Evolutionary conservation across 768 basidiomycete species (phyloP).

Genomic region (Auriscalpium orientale): DNA sequence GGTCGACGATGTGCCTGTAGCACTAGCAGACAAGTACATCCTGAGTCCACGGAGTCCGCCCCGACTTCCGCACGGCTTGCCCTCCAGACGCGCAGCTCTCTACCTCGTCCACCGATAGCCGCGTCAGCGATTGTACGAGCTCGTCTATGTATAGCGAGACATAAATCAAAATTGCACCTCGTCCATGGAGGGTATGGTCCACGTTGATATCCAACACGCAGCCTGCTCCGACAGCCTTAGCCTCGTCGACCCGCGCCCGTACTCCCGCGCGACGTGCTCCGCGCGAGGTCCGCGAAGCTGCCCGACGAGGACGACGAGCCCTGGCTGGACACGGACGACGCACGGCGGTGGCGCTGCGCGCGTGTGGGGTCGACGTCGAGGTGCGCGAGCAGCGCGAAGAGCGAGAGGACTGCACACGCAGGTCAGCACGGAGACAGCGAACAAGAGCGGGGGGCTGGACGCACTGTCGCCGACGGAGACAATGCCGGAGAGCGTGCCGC

Average conservation of each 20-base stretch:
- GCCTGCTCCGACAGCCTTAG: too few relatives aligned
- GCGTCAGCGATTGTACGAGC: too few relatives aligned
- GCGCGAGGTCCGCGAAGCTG: conserved; percentile 1
- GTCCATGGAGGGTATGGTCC: too few relatives aligned
- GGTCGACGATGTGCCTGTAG: too few relatives aligned
- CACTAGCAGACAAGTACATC: too few relatives aligned
- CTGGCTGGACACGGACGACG: conserved; percentile 55
- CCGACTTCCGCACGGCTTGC: too few relatives aligned
- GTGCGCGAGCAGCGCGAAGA: conserved; percentile 70
- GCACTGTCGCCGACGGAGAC: conserved; percentile 78
- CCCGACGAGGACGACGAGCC: conserved; percentile 9
- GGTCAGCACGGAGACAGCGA: neutral
- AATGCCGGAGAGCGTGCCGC: conserved; percentile 58
- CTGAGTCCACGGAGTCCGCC: too few relatives aligned
- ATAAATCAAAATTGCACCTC: too few relatives aligned
- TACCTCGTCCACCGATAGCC: too few relatives aligned
- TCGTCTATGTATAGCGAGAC: too few relatives aligned
- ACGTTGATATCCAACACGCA: too few relatives aligned
- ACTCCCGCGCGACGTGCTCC: conserved; percentile 10
- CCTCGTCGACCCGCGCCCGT: neutral
- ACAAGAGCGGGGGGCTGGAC: conserved; percentile 18
- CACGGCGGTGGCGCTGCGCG: conserved; percentile 74
- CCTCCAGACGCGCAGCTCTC: too few relatives aligned
- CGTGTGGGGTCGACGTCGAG: conserved; percentile 71
- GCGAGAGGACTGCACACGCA: conserved; percentile 50